Base-by-base conservation (phyloP, 2,329 filamentous ascomycete species). In the Penicillium sp. region DNA sequence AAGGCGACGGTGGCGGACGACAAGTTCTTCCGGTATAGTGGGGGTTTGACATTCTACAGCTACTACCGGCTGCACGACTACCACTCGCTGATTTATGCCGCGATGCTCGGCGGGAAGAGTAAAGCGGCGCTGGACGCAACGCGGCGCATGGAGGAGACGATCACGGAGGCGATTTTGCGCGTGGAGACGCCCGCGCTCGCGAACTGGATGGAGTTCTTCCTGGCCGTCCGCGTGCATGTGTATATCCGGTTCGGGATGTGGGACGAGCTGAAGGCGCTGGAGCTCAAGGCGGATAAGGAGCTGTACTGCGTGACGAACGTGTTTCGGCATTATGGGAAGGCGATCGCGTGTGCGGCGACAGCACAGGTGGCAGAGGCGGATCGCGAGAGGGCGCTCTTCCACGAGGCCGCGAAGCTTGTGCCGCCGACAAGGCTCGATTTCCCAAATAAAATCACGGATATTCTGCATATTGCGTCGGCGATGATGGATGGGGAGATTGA, bases 401-500 rank as follows among this genome's bases (percentile, higher is more conserved):
- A 72, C 3, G 69, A 76, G 1, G 84, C 89, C 0, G 70, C 83
- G 0, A 73, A 80, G 2, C 71, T 70, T 0, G 88, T 93, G 0
- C 85, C 85, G 0, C 65, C 75, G 0, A 85, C 85, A 0, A 84
- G 91, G 2, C 88, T 61, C 11, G 79, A 91, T 21, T 91, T 90
- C 76, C 89, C 89, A 51, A 91, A 90, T 70, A 86, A 81, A 23
- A 87, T 85, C 62, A 56, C 44, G 9, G 85, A 89, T 56, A 87
- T 92, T 29, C 81, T 93, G 0, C 76, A 75, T 5, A 83, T 93
- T 0, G 87, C 85, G 7, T 68, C 73, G 13, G 82, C 78, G 2
- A 91, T 93, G 88, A 78, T 93, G 0, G 84, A 89, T 29, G 91
- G 90, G 1, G 91, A 94, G 71, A 75, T 93, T 3, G 86, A 87